phyloP scores from a whole-genome alignment of 345 rosid genomes.

The Nephelium lappaceum region DNA sequence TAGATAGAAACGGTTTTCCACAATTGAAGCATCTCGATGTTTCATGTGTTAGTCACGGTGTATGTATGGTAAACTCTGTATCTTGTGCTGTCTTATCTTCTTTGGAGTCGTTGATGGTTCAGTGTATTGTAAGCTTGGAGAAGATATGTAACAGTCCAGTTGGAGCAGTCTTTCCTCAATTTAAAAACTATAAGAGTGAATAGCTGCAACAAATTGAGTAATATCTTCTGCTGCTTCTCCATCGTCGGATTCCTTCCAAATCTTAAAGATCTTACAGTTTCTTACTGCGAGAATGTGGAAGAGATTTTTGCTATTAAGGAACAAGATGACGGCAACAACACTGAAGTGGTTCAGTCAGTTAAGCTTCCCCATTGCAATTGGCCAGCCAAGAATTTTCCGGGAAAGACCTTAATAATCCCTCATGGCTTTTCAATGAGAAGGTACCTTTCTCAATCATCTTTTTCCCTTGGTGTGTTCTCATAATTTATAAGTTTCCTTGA shows the following conservation, averaged over 20 bases:
- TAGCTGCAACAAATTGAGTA: background rate
- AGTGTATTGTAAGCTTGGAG: background rate
- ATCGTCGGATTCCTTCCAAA: background rate
- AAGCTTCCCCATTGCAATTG: background rate
- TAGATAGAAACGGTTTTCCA: background rate
- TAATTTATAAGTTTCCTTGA: background rate
- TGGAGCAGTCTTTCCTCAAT: background rate
- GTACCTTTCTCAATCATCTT: background rate
- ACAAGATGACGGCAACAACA: background rate
- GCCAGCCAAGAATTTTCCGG: no score
- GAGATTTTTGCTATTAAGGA: background rate
- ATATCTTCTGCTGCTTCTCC: background rate
- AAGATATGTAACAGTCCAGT: background rate
- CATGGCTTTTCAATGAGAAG: conserved; percentile 5
- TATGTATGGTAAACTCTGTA: background rate
- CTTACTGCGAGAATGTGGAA: conserved; percentile 18
- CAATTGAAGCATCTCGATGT: conserved; percentile 15
- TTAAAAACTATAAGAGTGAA: background rate
- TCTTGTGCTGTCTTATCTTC: background rate
- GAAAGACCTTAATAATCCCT: background rate
- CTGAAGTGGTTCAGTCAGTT: conserved; percentile 9
- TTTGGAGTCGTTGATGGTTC: conserved; percentile 15
- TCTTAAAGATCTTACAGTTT: background rate
- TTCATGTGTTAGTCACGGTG: background rate
- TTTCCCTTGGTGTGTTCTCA: background rate